Conservation (phyloP, 352 stramenopile genomes). For the Globisporangium spinosum region DNA sequence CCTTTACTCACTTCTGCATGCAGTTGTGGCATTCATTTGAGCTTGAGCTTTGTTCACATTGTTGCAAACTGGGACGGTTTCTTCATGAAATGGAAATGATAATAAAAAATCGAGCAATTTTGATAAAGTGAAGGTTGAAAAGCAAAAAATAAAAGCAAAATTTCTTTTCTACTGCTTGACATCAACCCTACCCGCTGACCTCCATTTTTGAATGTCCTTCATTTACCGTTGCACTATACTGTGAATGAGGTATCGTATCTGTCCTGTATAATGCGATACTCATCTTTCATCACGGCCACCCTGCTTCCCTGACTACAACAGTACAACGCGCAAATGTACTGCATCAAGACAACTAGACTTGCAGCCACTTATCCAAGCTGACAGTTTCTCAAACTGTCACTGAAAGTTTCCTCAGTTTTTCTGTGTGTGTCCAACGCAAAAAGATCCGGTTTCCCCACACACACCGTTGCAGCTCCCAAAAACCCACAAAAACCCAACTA, state of each 20-base stretch:
- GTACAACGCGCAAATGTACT: not conserved
- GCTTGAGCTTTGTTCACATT: not conserved
- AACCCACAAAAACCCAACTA: not conserved
- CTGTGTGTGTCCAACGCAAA: conserved; percentile 14
- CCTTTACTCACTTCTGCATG: not conserved
- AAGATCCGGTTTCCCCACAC: conserved; percentile 11
- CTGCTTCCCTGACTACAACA: not conserved
- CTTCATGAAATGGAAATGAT: not conserved
- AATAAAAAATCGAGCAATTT: not conserved
- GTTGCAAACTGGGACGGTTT: too few relatives aligned
- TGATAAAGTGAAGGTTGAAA: not conserved
- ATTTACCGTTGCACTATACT: not conserved
- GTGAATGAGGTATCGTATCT: not conserved
- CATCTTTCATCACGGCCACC: too few relatives aligned
- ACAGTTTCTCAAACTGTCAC: conserved; percentile 3
- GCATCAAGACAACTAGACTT: not conserved
- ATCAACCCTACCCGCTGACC: not conserved
- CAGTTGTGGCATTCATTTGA: too few relatives aligned
- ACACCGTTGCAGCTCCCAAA: not conserved
- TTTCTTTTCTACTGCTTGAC: not conserved
- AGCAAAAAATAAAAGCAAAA: not conserved
- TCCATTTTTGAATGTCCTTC: not conserved
- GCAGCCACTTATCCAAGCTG: not conserved
- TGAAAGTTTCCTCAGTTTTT: conserved; percentile 2
- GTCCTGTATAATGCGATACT: not conserved